Conservation (phyloP, 805 yeast genomes). For the Starmerella bombicola region DNA sequence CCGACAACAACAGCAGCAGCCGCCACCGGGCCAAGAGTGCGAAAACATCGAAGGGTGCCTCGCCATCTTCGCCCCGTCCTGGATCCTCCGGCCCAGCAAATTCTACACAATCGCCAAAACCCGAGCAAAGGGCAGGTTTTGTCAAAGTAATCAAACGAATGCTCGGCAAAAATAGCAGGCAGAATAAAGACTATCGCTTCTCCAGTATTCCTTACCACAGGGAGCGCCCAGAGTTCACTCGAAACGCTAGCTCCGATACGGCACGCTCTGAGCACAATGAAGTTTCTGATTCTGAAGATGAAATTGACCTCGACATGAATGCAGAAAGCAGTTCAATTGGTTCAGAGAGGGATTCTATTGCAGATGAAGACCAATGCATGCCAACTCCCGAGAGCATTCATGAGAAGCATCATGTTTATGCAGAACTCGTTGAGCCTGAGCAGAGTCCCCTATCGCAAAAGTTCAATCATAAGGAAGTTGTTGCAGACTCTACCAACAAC, state of each 20-base stretch:
- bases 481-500: constrained; percentile 5
- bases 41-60: background rate
- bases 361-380: background rate
- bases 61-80: background rate
- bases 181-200: background rate
- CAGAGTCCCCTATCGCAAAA: background rate
- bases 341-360: background rate
- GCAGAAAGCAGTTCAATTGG: too few relatives aligned
- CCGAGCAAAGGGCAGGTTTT: background rate
- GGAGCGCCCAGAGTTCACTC: too few relatives aligned
- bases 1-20: background rate
- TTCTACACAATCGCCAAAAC: background rate
- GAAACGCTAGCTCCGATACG: too few relatives aligned
- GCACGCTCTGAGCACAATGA: too few relatives aligned
- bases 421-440: constrained; percentile 1
- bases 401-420: background rate
- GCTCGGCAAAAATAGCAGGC: constrained; percentile 4
- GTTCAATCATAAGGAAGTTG: background rate
- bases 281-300: too few relatives aligned
- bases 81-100: background rate
- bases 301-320: too few relatives aligned
- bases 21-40: background rate
- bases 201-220: too few relatives aligned
- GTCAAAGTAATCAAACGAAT: constrained; percentile 4
- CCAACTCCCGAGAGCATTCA: background rate